Conservation (phyloP, 306 rosid genomes). For the Medicago lupulina region DNA sequence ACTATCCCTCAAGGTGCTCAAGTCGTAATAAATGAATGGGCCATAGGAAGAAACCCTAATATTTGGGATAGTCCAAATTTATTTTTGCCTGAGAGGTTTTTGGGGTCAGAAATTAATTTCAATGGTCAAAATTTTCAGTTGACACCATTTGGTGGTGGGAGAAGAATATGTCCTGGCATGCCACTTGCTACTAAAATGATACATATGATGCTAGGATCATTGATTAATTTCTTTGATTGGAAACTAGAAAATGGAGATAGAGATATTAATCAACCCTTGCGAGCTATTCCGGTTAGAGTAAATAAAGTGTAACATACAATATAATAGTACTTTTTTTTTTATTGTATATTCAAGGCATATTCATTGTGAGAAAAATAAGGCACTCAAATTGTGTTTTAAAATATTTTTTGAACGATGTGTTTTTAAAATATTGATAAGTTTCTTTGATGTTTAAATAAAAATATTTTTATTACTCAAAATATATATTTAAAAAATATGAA, state of each 20-base stretch:
- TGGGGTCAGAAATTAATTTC: not conserved
- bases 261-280: not conserved
- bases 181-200: conserved; percentile 2
- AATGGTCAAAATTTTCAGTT: not conserved
- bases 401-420: too few relatives aligned
- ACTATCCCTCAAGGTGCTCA: not conserved
- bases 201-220: not conserved
- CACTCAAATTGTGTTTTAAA: too few relatives aligned
- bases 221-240: not conserved
- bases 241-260: not conserved
- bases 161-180: conserved; percentile 10
- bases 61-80: not conserved
- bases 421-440: too few relatives aligned
- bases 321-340: too few relatives aligned
- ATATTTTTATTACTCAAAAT: too few relatives aligned
- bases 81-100: not conserved
- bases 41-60: not conserved
- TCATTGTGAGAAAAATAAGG: too few relatives aligned
- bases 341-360: too few relatives aligned
- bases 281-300: not conserved
- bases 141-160: conserved; percentile 9
- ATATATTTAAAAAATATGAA: too few relatives aligned
- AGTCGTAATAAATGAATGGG: not conserved
- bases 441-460: too few relatives aligned
- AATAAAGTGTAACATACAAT: not conserved